phyloP scores from a whole-genome alignment of 805 yeast genomes.

The Wickerhamomyces alni region DNA sequence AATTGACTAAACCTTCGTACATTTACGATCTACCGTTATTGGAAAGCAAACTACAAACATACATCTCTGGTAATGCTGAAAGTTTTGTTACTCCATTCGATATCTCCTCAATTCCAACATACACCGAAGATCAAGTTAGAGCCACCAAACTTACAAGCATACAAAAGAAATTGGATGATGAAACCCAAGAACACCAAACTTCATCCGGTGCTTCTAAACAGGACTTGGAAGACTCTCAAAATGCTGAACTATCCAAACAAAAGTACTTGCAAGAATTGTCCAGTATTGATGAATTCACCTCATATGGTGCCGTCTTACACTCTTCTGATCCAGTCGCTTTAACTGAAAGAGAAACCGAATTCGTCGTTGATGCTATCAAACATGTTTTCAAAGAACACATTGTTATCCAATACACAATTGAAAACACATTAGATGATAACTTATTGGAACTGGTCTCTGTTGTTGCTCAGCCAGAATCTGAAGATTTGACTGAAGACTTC shows the following conservation, averaged over 20 bases:
- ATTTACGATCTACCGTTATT: conserved; percentile 70
- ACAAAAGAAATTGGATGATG: conserved; percentile 27
- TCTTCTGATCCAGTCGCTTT: conserved; percentile 59
- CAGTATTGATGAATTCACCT: conserved; percentile 64
- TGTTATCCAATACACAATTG: conserved; percentile 75
- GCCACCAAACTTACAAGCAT: conserved; percentile 57
- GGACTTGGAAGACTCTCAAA: conserved; percentile 16
- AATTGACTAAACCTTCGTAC: conserved; percentile 59
- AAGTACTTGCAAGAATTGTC: conserved; percentile 66
- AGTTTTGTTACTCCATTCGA: conserved; percentile 58
- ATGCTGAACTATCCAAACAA: conserved; percentile 42
- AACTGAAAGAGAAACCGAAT: conserved; percentile 91
- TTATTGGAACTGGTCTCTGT: conserved; percentile 74
- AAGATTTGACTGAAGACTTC: conserved; percentile 54
- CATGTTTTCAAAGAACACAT: conserved; percentile 73
- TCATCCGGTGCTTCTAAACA: conserved; percentile 1
- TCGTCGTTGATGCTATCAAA: conserved; percentile 77
- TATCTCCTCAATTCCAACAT: conserved; percentile 58
- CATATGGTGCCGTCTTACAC: conserved; percentile 71
- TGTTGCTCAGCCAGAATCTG: conserved; percentile 52
- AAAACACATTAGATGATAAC: conserved; percentile 77
- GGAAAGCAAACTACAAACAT: conserved; percentile 70
- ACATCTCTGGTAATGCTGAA: conserved; percentile 44
- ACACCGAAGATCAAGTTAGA: conserved; percentile 60
- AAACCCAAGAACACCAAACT: conserved; percentile 15